Evolutionary conservation across 176 grass and related monocot species (phyloP), one percentile per base, ranked within the genome.

Genomic region (Tillandsia leiboldiana): DNA sequence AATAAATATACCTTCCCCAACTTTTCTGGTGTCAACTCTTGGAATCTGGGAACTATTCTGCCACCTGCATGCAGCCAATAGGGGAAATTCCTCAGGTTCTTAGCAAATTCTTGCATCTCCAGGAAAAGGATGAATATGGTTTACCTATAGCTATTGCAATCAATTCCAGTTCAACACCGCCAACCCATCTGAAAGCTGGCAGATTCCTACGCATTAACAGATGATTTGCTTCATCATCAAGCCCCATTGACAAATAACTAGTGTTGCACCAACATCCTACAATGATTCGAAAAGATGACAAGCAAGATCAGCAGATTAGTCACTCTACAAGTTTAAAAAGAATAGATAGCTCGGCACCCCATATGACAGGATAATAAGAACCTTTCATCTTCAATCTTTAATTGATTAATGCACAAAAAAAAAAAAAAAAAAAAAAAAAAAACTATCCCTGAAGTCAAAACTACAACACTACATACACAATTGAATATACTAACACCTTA

Each of bases 191-290:
- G 72, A 99, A 84, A 82, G 94, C 94, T 48, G 94, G 94, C 52
- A 99, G 67, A 78, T 99, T 90, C 72, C 89, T 85, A 42, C 88
- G 80, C 89, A 99, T 84, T 58, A 93, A 71, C 22, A 99, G 52
- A 86, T 99, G 94, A 63, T 99, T 99, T 71, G 94, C 94, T 88
- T 99, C 89, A 82, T 99, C 94, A 80, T 99, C 94, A 61, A 99
- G 93, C 63, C 94, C 94, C 94, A 99, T 22, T 99, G 94, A 64
- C 94, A 99, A 57, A 99, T 93, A 73, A 99, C 94, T 28, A 99
- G 74, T 63, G 94, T 99, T 65, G 94, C 87, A 59, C 94, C 94
- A 85, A 75, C 94, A 82, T 93, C 94, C 94, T 99, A 71, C 27
- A 83, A 54, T 53, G 49, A 53, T 22, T 10, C 50, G 63, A 75